Conservation (phyloP, 1,284 basidiomycete species). For the Leucoagaricus sp. region DNA sequence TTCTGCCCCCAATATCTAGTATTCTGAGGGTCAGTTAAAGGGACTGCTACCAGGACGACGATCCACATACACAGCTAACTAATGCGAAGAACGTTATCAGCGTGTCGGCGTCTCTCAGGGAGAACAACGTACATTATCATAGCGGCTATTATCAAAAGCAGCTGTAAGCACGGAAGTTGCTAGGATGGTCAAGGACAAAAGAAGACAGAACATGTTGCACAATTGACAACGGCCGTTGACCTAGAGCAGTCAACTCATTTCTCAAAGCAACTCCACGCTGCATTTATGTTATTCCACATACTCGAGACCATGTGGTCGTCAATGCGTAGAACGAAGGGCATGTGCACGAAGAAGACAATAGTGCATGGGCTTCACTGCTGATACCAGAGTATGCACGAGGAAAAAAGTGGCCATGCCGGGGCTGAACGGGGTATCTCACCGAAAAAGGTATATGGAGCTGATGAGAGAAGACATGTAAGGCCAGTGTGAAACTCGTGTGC, state of each 20-base stretch:
- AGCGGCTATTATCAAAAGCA: constrained; percentile 56
- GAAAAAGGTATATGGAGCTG: constrained; percentile 1
- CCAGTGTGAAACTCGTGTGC: constrained; percentile 7
- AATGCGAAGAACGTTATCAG: constrained; percentile 12
- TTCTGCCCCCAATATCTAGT: constrained; percentile 69
- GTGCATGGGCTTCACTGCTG: not conserved
- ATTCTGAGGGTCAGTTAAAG: constrained; percentile 11
- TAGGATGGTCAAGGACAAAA: constrained; percentile 10
- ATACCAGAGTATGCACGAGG: constrained; percentile 4
- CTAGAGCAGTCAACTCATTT: not conserved
- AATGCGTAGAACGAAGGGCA: not conserved
- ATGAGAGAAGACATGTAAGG: not conserved
- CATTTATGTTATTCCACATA: constrained; percentile 3
- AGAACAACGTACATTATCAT: constrained; percentile 55
- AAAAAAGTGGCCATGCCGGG: not conserved
- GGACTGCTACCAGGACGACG: constrained; percentile 2
- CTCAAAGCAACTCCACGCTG: not conserved
- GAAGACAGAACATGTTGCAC: not conserved
- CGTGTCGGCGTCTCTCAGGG: not conserved
- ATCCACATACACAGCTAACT: constrained; percentile 53
- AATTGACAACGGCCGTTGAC: not conserved
- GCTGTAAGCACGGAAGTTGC: constrained; percentile 19
- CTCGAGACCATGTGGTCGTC: constrained; percentile 1
- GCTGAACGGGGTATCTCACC: constrained; percentile 8
- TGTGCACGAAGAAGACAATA: constrained; percentile 6